phyloP scores from a whole-genome alignment of 495 filamentous ascomycete genomes.

The Penicillium herquei region DNA sequence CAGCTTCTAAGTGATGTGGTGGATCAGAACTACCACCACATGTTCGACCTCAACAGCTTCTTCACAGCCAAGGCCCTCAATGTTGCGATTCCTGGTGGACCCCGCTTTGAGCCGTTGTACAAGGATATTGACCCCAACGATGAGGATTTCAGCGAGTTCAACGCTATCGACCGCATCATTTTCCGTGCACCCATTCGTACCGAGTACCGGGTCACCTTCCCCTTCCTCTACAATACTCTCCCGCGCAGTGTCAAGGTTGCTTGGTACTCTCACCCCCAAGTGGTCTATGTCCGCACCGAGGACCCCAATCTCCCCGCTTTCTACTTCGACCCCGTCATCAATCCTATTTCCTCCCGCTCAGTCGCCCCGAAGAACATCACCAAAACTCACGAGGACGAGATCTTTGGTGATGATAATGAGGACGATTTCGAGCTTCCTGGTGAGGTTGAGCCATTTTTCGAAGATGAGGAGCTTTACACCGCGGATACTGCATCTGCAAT shows the following conservation, averaged over 20 bases:
- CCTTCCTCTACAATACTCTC: conserved; percentile 93
- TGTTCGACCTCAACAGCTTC: conserved; percentile 95
- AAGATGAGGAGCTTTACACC: conserved; percentile 85
- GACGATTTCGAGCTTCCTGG: conserved; percentile 87
- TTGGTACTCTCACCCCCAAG: conserved; percentile 91
- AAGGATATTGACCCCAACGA: conserved; percentile 99
- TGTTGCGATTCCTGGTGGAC: conserved; percentile 93
- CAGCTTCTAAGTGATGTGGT: conserved; percentile 89
- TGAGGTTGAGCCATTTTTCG: conserved; percentile 82
- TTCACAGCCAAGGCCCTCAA: conserved; percentile 97
- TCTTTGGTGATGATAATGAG: conserved; percentile 84
- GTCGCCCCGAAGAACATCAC: conserved; percentile 95
- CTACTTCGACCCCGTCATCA: conserved; percentile 97
- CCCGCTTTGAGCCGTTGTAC: conserved; percentile 95
- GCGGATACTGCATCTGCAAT: conserved; percentile 91
- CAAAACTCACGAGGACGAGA: conserved; percentile 89
- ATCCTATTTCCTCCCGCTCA: conserved; percentile 92
- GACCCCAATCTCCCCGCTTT: conserved; percentile 90
- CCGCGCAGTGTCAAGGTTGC: conserved; percentile 91
- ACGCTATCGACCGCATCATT: conserved; percentile 98
- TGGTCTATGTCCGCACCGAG: conserved; percentile 86
- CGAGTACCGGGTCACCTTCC: conserved; percentile 92
- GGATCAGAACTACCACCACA: conserved; percentile 96
- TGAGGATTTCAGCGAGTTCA: conserved; percentile 99
- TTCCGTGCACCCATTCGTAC: conserved; percentile 95